Evolutionary conservation across 208 protist species (phyloP), one percentile per base, ranked within the genome.

Genomic region (Phytomonas sp.): DNA sequence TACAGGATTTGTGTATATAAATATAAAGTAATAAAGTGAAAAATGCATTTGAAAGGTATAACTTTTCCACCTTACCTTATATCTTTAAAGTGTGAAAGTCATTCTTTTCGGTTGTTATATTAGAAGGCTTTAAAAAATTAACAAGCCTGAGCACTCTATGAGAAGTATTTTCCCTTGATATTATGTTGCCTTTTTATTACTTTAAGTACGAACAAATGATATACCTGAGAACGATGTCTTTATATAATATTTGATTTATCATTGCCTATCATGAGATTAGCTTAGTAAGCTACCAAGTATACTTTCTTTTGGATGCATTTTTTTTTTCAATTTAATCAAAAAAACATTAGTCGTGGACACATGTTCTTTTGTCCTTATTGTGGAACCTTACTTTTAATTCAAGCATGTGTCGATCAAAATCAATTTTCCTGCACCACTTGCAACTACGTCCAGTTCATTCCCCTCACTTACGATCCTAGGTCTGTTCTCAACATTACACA

Each of bases 341-440:
- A 42, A 29, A 14, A 14, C 12, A 31, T 68, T 40, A 37, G 29
- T 19, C 19, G 29, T 14, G 16, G 2, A 61, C 40, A 66, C 8
- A 95, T 96, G 91, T 93, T 90, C 69, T 96, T 96, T 66, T 96
- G 91, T 33, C 91, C 91, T 12, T 96, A 94, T 70, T 96, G 91
- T 69, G 90, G 88, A 0, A 94, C 91, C 29, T 78, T 94, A 60
- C 74, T 96, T 49, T 78, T 94, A 23, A 71, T 93, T 67, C 77
- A 81, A 66, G 75, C 72, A 0, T 59, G 76, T 29, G 32, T 74
- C 31, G 69, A 75, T 1, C 70, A 69, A 26, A 87, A 87, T 60
- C 77, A 72, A 19, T 77, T 96, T 37, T 34, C 70, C 12, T 96
- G 91, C 66, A 71, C 85, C n/a, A 90, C 78, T 26, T 96, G 91